Evolutionary conservation across 2,329 filamentous ascomycete species (phyloP).

Genomic region (Scytalidium sp.): DNA sequence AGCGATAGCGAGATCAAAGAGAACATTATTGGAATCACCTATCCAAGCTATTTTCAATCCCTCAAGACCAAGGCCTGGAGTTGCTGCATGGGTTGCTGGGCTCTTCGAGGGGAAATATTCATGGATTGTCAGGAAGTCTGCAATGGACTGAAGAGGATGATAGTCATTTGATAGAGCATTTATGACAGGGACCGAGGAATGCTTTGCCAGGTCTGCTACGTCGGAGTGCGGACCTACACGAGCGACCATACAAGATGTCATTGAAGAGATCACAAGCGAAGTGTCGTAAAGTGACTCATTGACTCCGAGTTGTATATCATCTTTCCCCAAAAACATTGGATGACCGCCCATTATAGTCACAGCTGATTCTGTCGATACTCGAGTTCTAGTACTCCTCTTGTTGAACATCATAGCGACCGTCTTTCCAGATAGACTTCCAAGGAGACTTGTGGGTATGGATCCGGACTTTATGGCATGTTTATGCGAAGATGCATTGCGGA

Average conservation of each 20-base stretch:
- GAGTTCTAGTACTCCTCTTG: constrained; percentile 91
- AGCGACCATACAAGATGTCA: constrained; percentile 81
- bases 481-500: constrained; percentile 75
- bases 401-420: constrained; percentile 95
- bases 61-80: constrained; percentile 59
- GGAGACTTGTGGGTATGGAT: constrained; percentile 55
- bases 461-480: constrained; percentile 76
- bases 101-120: constrained; percentile 62
- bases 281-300: constrained; percentile 97
- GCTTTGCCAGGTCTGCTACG: constrained; percentile 64
- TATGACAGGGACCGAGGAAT: constrained; percentile 78
- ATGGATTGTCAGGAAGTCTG: constrained; percentile 87
- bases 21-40: constrained; percentile 94
- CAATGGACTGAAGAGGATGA: constrained; percentile 91
- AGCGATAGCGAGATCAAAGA: constrained; percentile 88
- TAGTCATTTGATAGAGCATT: constrained; percentile 87
- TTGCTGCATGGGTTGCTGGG: constrained; percentile 15
- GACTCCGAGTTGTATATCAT: constrained; percentile 94
- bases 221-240: constrained; percentile 77
- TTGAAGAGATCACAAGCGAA: constrained; percentile 87
- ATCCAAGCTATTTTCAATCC: constrained; percentile 94
- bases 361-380: constrained; percentile 90
- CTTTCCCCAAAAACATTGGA: constrained; percentile 93
- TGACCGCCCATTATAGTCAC: constrained; percentile 86
- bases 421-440: constrained; percentile 65